phyloP scores from a whole-genome alignment of 2,329 filamentous ascomycete genomes.

The Colletotrichum gloeosporioides region DNA sequence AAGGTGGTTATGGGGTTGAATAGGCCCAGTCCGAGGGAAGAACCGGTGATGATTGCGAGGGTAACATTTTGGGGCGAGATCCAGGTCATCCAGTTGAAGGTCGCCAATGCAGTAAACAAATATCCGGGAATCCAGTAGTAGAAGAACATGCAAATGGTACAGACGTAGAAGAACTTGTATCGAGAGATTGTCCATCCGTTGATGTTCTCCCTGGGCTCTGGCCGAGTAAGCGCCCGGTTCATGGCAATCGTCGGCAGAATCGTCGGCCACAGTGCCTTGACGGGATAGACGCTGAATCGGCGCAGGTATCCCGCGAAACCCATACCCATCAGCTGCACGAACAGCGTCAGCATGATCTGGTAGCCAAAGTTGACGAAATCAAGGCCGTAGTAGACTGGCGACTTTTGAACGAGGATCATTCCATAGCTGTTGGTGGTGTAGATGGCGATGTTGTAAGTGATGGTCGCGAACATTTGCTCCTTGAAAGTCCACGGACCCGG shows the following conservation, averaged over 20 bases:
- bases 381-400: conserved; percentile 45
- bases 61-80: conserved; percentile 50
- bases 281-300: conserved; percentile 41
- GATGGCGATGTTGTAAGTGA: conserved; percentile 42
- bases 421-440: conserved; percentile 38
- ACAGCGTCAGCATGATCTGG: conserved; percentile 42
- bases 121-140: conserved; percentile 56
- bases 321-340: conserved; percentile 48
- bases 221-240: conserved; percentile 35
- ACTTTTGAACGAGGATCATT: conserved; percentile 39
- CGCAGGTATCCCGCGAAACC: conserved; percentile 45
- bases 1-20: conserved; percentile 57
- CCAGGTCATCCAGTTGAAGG: conserved; percentile 58
- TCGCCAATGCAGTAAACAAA: conserved; percentile 46
- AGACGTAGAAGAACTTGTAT: conserved; percentile 47
- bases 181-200: conserved; percentile 51
- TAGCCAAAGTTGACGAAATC: conserved; percentile 44
- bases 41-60: conserved; percentile 48
- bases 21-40: conserved; percentile 40
- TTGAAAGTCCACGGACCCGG: conserved; percentile 47
- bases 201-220: conserved; percentile 39
- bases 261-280: conserved; percentile 37
- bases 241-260: conserved; percentile 38
- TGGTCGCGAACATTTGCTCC: conserved; percentile 47
- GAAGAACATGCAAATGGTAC: conserved; percentile 41